These are phyloP conservation scores for Ophiostoma quercus DNA, from an alignment of 2,329 filamentous ascomycete species.

Conservation along the genomic window DNA sequence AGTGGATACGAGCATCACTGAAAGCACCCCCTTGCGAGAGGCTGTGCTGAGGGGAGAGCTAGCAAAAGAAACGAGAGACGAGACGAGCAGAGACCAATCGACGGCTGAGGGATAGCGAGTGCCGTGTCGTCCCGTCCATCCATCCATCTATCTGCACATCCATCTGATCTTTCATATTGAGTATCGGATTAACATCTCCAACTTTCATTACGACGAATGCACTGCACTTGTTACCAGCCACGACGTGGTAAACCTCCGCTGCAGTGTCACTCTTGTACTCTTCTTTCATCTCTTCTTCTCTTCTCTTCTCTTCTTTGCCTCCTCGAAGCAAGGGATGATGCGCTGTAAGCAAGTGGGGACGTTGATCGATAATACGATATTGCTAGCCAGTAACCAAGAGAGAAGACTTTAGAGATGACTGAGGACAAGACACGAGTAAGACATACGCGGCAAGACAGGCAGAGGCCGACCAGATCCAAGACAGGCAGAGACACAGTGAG, in stretches of 20 bases:
- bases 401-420: neutral
- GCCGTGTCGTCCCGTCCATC: neutral
- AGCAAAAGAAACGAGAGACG: neutral
- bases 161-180: no score
- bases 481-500: neutral
- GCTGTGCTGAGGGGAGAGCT: constrained; percentile 4
- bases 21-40: constrained; percentile 14
- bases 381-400: neutral
- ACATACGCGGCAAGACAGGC: neutral
- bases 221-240: neutral
- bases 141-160: neutral
- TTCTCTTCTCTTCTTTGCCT: neutral
- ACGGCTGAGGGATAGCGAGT: constrained; percentile 4
- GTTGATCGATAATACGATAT: neutral
- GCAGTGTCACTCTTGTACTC: neutral
- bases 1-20: neutral
- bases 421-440: neutral
- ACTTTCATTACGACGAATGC: no score
- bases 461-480: neutral
- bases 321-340: constrained; percentile 13
- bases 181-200: no score
- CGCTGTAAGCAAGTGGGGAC: neutral
- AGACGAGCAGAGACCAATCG: neutral
- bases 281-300: neutral
- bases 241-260: constrained; percentile 14